Evolutionary conservation across 2,329 filamentous ascomycete species (phyloP).

Genomic region (Aspergillus arachidicola): DNA sequence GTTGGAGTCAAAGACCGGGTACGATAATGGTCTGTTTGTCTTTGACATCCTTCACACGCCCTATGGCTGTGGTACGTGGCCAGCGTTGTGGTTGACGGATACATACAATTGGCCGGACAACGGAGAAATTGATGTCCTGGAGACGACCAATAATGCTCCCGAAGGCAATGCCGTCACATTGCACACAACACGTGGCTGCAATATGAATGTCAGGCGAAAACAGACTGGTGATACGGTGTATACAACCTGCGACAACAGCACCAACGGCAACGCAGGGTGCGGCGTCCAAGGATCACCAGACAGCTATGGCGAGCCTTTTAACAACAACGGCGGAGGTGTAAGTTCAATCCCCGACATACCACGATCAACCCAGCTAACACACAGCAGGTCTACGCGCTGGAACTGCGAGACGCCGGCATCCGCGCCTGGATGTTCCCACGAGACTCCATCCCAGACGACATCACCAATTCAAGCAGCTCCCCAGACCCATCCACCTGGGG

Average conservation of each 20-base stretch:
- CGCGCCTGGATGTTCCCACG: slow-evolving; percentile 64
- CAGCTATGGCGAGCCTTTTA: slow-evolving; percentile 58
- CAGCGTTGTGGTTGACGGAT: slow-evolving; percentile 68
- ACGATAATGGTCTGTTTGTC: slow-evolving; percentile 66
- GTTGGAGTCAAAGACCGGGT: slow-evolving; percentile 62
- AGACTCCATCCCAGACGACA: slow-evolving; percentile 53
- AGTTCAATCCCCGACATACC: slow-evolving; percentile 6
- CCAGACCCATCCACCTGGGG: slow-evolving; percentile 68
- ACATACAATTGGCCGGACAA: slow-evolving; percentile 62
- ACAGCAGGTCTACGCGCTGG: slow-evolving; percentile 57
- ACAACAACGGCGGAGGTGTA: slow-evolving; percentile 57
- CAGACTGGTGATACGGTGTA: slow-evolving; percentile 51
- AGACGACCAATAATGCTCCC: slow-evolving; percentile 58
- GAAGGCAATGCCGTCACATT: slow-evolving; percentile 63
- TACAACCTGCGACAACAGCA: slow-evolving; percentile 55
- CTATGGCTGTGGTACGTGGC: slow-evolving; percentile 66
- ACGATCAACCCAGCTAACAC: background rate
- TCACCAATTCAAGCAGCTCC: slow-evolving; percentile 45
- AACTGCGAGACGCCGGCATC: slow-evolving; percentile 63
- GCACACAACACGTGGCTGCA: slow-evolving; percentile 60
- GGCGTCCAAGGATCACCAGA: slow-evolving; percentile 49
- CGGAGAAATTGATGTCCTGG: slow-evolving; percentile 67
- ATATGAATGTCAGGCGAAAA: slow-evolving; percentile 56
- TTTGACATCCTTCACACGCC: slow-evolving; percentile 68
- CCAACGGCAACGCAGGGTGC: slow-evolving; percentile 60